A percentile compares a stretch with the other conserved stretches of the same genome.
These are phyloP conservation scores for Pichia sp. DNA, from an alignment of 1,139 yeast species.

Conservation along the genomic window DNA sequence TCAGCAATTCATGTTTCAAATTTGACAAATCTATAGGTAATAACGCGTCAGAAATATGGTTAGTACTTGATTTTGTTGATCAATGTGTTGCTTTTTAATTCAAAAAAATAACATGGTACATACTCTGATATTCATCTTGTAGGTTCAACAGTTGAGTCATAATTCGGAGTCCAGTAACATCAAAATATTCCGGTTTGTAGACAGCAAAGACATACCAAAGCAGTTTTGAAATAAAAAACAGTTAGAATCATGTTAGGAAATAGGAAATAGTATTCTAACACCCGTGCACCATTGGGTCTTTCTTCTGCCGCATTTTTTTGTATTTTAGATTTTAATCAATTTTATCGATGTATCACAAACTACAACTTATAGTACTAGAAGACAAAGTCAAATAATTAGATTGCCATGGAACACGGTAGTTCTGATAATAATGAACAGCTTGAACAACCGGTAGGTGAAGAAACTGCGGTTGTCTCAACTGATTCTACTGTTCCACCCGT, in stretches of 20 bases:
- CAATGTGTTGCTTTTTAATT: not conserved
- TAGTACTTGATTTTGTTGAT: not conserved
- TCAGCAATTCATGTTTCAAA: constrained; percentile 1
- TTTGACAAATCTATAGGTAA: not conserved
- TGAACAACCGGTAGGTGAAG: not conserved
- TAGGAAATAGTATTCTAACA: not conserved
- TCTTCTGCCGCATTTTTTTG: not conserved
- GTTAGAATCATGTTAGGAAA: not conserved
- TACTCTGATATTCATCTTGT: constrained; percentile 1
- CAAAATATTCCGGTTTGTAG: not conserved
- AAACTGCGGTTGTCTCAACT: not conserved
- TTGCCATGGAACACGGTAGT: not conserved
- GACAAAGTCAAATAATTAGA: not conserved
- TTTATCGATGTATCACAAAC: not conserved
- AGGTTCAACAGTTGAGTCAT: not conserved
- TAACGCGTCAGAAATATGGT: not conserved
- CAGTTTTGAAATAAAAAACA: not conserved
- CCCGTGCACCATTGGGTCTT: not conserved
- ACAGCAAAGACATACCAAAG: not conserved
- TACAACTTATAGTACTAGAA: not conserved
- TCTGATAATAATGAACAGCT: not conserved
- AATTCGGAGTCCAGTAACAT: not conserved
- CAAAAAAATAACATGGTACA: not conserved
- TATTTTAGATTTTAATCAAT: not conserved
- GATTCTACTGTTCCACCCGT: not conserved